These are phyloP conservation scores for Polygonum maritimum DNA, from an alignment of 148 eudicot species.

Conservation along the genomic window DNA sequence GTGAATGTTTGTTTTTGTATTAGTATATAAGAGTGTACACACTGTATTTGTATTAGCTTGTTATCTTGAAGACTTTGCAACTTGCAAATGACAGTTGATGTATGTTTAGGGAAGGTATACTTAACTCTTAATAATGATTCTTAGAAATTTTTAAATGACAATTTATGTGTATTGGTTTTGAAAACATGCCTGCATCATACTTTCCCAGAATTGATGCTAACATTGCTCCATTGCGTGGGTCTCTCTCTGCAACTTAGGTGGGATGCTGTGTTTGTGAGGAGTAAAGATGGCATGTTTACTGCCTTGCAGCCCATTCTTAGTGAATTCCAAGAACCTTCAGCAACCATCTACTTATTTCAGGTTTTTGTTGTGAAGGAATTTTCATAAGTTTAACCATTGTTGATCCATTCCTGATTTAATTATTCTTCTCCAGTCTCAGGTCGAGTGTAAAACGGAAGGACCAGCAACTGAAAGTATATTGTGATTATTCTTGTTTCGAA, in stretches of 20 bases:
- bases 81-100: neutral
- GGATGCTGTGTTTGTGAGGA: neutral
- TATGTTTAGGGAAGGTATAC: neutral
- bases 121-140: neutral
- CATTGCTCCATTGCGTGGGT: neutral
- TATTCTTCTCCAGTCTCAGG: neutral
- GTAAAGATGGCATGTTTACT: neutral
- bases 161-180: neutral
- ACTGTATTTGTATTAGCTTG: neutral
- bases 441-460: constrained; percentile 13
- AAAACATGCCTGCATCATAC: neutral
- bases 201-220: neutral
- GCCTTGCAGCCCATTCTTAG: neutral
- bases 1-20: neutral
- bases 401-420: neutral
- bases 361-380: neutral
- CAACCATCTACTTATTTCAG: neutral
- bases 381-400: neutral
- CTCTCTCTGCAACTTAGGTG: neutral
- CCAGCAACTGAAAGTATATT: constrained; percentile 29
- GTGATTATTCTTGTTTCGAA: constrained; percentile 65
- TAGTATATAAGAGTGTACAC: neutral
- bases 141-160: neutral
- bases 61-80: neutral
- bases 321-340: neutral